These are phyloP conservation scores for Vaccinium macrocarpon DNA, from an alignment of 148 eudicot species.

Conservation along the genomic window DNA sequence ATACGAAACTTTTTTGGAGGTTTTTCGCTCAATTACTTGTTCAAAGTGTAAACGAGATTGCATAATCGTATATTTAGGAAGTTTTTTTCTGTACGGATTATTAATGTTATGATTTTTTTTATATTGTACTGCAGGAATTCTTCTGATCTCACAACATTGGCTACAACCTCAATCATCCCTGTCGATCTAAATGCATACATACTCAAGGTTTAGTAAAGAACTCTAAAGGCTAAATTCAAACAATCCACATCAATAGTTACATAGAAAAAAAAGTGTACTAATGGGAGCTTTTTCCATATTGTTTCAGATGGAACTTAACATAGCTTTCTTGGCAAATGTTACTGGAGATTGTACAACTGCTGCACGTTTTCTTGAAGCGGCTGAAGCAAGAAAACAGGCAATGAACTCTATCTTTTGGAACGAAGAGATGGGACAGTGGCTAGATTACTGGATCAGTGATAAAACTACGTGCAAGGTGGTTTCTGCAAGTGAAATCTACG, in stretches of 20 bases:
- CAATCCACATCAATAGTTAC: no score
- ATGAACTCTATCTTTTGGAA: slow-evolving; percentile 76
- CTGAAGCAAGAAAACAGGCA: slow-evolving; percentile 60
- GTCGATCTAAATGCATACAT: slow-evolving; percentile 85
- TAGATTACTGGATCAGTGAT: slow-evolving; percentile 71
- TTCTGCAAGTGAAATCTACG: not conserved
- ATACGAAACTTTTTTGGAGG: no score
- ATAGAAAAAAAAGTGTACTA: no score
- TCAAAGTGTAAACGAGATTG: not conserved
- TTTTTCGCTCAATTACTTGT: no score
- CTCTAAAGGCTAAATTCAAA: no score
- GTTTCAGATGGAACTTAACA: slow-evolving; percentile 73
- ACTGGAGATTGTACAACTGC: slow-evolving; percentile 43
- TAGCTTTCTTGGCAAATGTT: slow-evolving; percentile 59
- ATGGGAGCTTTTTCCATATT: no score
- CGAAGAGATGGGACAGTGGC: slow-evolving; percentile 77
- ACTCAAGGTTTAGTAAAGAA: slow-evolving; percentile 51
- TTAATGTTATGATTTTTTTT: no score
- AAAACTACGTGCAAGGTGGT: slow-evolving; percentile 38
- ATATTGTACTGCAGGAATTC: slow-evolving; percentile 49
- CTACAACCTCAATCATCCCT: slow-evolving; percentile 70
- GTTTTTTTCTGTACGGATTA: not conserved
- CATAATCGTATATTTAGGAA: not conserved
- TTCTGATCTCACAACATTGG: slow-evolving; percentile 75
- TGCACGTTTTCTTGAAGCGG: slow-evolving; percentile 40